Conservation (phyloP, 129 eudicot species). For the Erigeron canadensis region DNA sequence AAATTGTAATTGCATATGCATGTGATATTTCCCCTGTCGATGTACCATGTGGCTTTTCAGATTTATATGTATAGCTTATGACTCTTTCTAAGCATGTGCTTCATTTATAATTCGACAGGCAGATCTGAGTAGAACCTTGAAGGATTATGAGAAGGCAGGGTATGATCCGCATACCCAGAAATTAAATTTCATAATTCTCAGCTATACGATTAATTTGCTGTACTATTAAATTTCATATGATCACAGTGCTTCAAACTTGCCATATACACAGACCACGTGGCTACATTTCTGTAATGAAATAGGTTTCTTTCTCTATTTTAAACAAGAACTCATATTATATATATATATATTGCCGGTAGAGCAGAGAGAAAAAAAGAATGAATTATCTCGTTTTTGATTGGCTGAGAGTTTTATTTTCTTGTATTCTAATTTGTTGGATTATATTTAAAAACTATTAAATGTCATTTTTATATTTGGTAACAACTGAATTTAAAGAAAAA, state of each 20-base stretch:
- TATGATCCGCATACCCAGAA: slow-evolving; percentile 80
- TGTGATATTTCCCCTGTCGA: too few relatives aligned
- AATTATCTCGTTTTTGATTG: too few relatives aligned
- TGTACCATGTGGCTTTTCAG: too few relatives aligned
- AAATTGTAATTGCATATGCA: too few relatives aligned
- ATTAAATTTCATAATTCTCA: slow-evolving; percentile 68
- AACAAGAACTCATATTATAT: slow-evolving; percentile 23
- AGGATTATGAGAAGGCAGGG: slow-evolving; percentile 74
- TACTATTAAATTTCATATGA: slow-evolving; percentile 12
- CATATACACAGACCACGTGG: slow-evolving; percentile 12
- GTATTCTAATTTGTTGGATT: too few relatives aligned
- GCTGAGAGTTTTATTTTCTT: too few relatives aligned
- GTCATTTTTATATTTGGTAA: too few relatives aligned
- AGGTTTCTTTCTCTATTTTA: background rate
- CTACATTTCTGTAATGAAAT: slow-evolving; percentile 23
- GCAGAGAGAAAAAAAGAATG: too few relatives aligned
- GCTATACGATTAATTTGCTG: slow-evolving; percentile 39
- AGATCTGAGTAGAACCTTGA: slow-evolving; percentile 63
- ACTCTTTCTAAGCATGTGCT: background rate
- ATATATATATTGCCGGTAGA: too few relatives aligned
- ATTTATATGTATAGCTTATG: background rate
- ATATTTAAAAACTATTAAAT: too few relatives aligned
- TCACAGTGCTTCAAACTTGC: background rate
- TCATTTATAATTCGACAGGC: slow-evolving; percentile 47
- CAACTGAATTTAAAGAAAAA: too few relatives aligned